Evolutionary conservation across 192 early-diverging fungal species (phyloP), one percentile per base, ranked within the genome.

Genomic region (Coemansia guatemalensis): DNA sequence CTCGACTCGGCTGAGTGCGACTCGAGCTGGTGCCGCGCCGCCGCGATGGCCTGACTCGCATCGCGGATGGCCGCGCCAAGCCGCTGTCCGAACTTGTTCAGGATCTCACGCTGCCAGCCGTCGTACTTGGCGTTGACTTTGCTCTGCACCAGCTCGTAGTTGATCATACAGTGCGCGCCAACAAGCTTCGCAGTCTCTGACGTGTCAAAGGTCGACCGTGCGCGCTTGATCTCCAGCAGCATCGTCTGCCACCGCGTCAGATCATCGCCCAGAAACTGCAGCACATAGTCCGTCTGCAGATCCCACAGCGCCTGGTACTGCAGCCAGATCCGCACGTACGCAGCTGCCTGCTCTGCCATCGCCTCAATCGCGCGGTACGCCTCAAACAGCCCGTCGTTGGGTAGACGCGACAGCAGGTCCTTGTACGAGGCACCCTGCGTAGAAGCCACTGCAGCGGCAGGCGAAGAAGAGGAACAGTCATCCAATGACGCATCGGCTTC

Each of bases 221-320:
- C 91, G 35, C 93, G 91, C 75, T 95, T 93, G 77, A 99, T 93
- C 78, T 98, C 95, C 0, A 92, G 70, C 41, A 99, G 85, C 41
- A 97, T 89, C 63, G 95, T 87, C 70, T 97, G 92, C 98, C 98
- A 99, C 49, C 87, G 85, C 18, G 70, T 67, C 61, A 99, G 80
- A 64, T 99, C 91, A 25, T 95, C 91, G 26, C 94, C 94, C 24
- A 99, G 85, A 26, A 84, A 82, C 44, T 84, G 73, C 63, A 89
- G 91, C 20, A 99, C 90, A 52, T 89, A 84, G 68, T 90, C 88
- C 0, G 88, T 83, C 67, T 98, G 95, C 44, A 98, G 83, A 74
- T 99, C 98, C 97, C 97, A 99, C 35, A 99, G 85, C 7, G 92
- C 92, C 71, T 99, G 98, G 83, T 99, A 99, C 60, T 92, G 92